Base-by-base conservation (phyloP, 23 red algal species). In the Agarophyton chilense region DNA sequence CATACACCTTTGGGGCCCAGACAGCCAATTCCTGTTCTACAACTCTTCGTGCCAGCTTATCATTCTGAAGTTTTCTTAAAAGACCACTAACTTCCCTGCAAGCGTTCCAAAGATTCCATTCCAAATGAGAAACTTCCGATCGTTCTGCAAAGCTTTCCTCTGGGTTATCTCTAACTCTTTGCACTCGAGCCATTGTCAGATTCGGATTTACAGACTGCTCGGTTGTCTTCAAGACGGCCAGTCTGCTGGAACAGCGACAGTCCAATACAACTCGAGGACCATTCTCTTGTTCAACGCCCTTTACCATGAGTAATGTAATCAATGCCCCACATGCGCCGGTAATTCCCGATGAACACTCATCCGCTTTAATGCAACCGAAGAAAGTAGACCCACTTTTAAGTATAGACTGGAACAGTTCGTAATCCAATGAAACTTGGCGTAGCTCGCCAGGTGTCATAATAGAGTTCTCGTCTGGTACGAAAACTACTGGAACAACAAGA, bases 1-100 rank as follows among this genome's bases (percentile, higher is more conserved):
- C 85, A 40, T 89, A 89, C 8, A 52, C 54, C 19, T 43, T 78
- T 17, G 85, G 85, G 14, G 85, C 85, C 85, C 85, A 89, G 2
- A 89, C 85, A 45, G 71, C 34, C 49, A 89, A 19, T 45, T 79
- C 71, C 38, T 78, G 85, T 16, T 79, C 73, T 16, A 78, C 45
- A 7, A 16, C 32, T 44, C 32, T 71, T 4, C 3, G 10, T 39
- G 68, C 22, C 24, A 53, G 11, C 3, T 24, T 21, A 31, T 19
- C 43, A 22, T 38, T 57, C 35, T 55, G 35, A 42, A 89, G 60
- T 28, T 68, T 77, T 29, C 53, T 65, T 64, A 51, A 8, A 2
- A 89, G 60, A 10, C 61, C n/a, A 60, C 43, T 52, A 19, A 79
- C 57, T 63, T 89, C 85, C 55, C 43, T 57, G 60, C 70, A 77